A percentile compares a stretch with the other conserved stretches of the same genome.
Evolutionary conservation across 257 asterid species (phyloP).

Genomic region (Solanum etuberosum): DNA sequence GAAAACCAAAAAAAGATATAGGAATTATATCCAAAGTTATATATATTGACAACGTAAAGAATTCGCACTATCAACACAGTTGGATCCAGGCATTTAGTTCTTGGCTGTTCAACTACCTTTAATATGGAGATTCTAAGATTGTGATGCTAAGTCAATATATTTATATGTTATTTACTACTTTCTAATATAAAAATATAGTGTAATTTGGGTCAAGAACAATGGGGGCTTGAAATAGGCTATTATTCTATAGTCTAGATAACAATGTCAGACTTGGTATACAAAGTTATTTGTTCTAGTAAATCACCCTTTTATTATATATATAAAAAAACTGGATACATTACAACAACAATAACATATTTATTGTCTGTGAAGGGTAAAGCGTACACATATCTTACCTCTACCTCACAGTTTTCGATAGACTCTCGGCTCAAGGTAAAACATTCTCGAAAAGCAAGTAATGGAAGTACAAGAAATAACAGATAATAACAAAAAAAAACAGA

Average conservation of each 20-base stretch:
- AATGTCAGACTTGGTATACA: background rate
- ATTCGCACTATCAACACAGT: background rate
- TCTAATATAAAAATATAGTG: background rate
- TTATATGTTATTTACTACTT: background rate
- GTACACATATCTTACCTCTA: background rate
- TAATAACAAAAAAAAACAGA: background rate
- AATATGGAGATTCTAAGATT: background rate
- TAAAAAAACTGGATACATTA: background rate
- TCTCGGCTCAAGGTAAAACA: background rate
- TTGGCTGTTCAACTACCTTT: background rate
- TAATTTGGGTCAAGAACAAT: background rate
- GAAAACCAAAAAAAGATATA: too few relatives aligned
- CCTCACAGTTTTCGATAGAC: background rate
- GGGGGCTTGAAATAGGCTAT: background rate
- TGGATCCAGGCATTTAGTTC: background rate
- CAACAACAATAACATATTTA: background rate
- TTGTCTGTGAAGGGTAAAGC: too few relatives aligned
- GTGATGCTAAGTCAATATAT: background rate
- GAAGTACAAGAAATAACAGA: background rate
- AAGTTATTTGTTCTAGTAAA: background rate
- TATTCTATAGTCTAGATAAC: background rate
- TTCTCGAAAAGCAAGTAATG: background rate
- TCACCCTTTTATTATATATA: background rate
- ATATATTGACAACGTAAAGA: background rate
- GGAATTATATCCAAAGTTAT: too few relatives aligned